Conservation (phyloP, 169 alveolate genomes). For the Miamiensis avidus region DNA sequence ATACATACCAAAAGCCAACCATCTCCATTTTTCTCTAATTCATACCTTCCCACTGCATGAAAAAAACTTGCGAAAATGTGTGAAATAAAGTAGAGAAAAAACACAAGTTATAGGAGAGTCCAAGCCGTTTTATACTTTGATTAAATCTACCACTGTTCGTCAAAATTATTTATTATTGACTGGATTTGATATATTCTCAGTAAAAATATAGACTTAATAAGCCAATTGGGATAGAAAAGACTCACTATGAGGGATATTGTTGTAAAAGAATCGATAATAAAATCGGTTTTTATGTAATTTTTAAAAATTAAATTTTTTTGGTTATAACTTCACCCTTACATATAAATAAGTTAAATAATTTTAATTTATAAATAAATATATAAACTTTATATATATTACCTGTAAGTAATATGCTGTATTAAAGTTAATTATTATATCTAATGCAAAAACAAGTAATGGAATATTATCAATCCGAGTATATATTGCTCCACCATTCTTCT, state of each 20-base stretch:
- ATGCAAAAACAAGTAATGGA: not conserved
- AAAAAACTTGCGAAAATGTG: not conserved
- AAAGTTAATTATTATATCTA: not conserved
- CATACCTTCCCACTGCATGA: not conserved
- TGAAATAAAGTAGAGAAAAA: not conserved
- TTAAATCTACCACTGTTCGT: not conserved
- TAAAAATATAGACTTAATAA: no score
- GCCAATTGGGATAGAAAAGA: not conserved
- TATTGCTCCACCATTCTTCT: no score
- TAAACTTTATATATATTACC: not conserved
- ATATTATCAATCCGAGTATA: no score
- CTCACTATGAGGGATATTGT: not conserved
- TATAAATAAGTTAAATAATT: no score
- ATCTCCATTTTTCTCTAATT: not conserved
- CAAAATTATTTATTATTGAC: no score
- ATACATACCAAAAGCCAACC: not conserved
- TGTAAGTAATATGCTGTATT: not conserved
- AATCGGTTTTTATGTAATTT: no score
- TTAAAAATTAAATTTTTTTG: no score
- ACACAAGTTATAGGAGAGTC: not conserved
- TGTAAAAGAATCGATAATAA: not conserved
- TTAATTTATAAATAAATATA: no score
- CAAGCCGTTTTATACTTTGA: not conserved
- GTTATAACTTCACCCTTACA: not conserved
- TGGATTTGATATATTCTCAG: not conserved